A percentile compares a stretch with the other conserved stretches of the same genome.
phyloP scores from a whole-genome alignment of 805 yeast species.

The Lipomyces starkeyi region DNA sequence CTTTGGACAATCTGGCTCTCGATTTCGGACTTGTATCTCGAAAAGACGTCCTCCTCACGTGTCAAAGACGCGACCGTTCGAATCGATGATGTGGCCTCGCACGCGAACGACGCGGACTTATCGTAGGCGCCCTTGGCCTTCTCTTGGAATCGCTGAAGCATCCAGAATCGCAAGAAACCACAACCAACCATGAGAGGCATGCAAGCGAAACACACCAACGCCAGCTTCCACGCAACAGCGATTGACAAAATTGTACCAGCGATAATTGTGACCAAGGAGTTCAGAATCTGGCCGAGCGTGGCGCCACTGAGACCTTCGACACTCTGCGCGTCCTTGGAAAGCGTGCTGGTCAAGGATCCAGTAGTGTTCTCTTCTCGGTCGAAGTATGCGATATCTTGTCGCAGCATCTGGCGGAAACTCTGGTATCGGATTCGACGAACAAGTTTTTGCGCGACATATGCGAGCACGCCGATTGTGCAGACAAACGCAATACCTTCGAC shows the following conservation, averaged over 20 bases:
- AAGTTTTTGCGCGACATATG: slow-evolving; percentile 35
- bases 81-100: slow-evolving; percentile 50
- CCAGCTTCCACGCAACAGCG: slow-evolving; percentile 50
- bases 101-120: slow-evolving; percentile 50
- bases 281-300: slow-evolving; percentile 43
- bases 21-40: slow-evolving; percentile 39
- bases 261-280: slow-evolving; percentile 46
- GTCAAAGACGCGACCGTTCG: slow-evolving; percentile 52
- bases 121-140: slow-evolving; percentile 49
- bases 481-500: slow-evolving; percentile 50
- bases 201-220: slow-evolving; percentile 50
- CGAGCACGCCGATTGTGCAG: slow-evolving; percentile 48
- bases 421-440: slow-evolving; percentile 40
- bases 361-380: slow-evolving; percentile 42
- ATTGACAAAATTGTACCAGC: slow-evolving; percentile 49
- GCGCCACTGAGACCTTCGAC: slow-evolving; percentile 45
- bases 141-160: slow-evolving; percentile 46
- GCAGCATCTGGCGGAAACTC: slow-evolving; percentile 40
- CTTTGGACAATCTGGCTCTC: slow-evolving; percentile 44
- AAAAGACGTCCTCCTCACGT: slow-evolving; percentile 49
- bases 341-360: slow-evolving; percentile 40
- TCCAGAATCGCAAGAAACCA: slow-evolving; percentile 49
- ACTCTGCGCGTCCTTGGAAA: slow-evolving; percentile 42
- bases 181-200: slow-evolving; percentile 47
- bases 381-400: slow-evolving; percentile 43